Evolutionary conservation across 352 stramenopile species (phyloP), one percentile per base, ranked within the genome.

Genomic region (Thraustotheca clavata): DNA sequence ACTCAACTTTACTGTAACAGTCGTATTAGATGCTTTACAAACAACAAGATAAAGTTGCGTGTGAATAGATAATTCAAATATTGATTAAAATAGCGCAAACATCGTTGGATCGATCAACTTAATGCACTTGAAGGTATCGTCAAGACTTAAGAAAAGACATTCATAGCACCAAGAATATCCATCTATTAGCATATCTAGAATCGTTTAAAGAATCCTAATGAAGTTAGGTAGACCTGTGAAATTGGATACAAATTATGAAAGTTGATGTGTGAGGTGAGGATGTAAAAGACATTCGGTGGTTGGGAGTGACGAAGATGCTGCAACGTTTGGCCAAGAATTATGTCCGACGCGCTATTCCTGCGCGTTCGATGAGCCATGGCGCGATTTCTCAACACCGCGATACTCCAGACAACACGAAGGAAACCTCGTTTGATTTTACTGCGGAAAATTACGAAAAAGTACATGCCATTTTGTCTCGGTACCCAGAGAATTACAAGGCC

Each of bases 401-500:
- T 72, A 97, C 91, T 24, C 83, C 93, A n/a, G 93, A 98, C 67
- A 99, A 99, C 77, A 98, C 93, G 62, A 71, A 75, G 47, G 86
- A 97, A 60, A 98, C 93, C 46, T 82, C 88, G 65, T 99, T 99
- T 69, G 96, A 99, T 73, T 99, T 99, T 69, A 98, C 88, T 49
- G 86, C 94, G 26, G 94, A 98, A 71, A 99, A 99, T 77, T 99
- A 99, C 71, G 85, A 96, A 69, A 88, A 87, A 34, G 95, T 98
- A 57, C 87, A 96, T 54, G 82, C 89, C 27, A 98, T 99, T 57
- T 71, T 99, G 48, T 82, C 88, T 55, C 96, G 97, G 67, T 99
- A 99, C 76, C 97, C 97, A 39, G 86, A 97, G 67, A 99, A 99
- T 84, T 99, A 99, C 88, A 98, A 98, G 79, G 83, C 97, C 71